Evolutionary conservation across 2,329 filamentous ascomycete species (phyloP), one percentile per base, ranked within the genome.

Genomic region (Calonectria naviculata): DNA sequence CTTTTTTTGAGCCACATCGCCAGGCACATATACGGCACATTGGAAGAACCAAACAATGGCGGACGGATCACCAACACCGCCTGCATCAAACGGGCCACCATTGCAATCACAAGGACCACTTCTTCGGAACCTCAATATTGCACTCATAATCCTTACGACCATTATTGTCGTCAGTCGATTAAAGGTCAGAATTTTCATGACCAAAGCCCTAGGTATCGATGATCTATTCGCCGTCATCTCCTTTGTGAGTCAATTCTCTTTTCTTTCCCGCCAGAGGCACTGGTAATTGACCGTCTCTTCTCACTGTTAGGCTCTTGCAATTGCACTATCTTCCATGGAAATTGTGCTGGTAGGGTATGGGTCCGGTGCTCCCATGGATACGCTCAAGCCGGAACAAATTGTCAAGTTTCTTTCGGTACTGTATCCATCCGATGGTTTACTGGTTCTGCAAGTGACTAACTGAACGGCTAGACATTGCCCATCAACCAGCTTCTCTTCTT

Each of bases 401-500:
- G 24, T 24, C 56, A 42, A 66, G 1, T 67, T 78, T 24, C 68
- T 76, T 19, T 77, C 75, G 26, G 76, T 78, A 76, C 10, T 24
- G 26, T 19, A 7, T 41, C 29, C 34, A 4, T n/a, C 26, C 19
- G 10, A 4, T 9, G 24, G 10, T 28, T 29, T 15, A 24, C 8
- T 26, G 10, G 28, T 15, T 19, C 42, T 65, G 2, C n/a, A 41
- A 21, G 7, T 46, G 12, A 24, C 24, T 44, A 31, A 52, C 49
- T 7, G 21, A 58, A 17, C 19, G 7, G n/a, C 15, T 26, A 71
- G 66, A 65, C 61, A 5, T 24, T 78, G 21, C 75, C 76, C 6
- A 42, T 76, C 31, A 73, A 70, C 15, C 67, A 74, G 19, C 52
- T 78, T 7, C 31, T 78, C 26, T 78, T 76, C 61, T 67, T 78